Conservation (phyloP, 129 eudicot genomes). For the Artemisia annua region DNA sequence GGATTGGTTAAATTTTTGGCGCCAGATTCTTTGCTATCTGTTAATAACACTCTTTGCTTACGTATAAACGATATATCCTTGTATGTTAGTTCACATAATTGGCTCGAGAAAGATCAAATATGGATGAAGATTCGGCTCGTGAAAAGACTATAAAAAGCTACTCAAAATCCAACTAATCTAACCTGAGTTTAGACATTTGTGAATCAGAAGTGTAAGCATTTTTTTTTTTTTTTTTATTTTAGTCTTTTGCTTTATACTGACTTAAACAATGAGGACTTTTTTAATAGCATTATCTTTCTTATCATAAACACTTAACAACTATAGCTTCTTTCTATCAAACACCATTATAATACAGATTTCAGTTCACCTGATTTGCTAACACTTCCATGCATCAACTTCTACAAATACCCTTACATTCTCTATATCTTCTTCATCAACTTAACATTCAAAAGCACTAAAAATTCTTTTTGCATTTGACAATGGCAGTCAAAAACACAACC, state of each 20-base stretch:
- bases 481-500: constrained; percentile 35
- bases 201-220: not conserved
- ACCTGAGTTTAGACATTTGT: not conserved
- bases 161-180: too few species aligned
- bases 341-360: constrained; percentile 24
- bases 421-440: constrained; percentile 14
- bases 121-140: too few species aligned
- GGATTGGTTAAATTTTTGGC: too few species aligned
- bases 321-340: constrained; percentile 4
- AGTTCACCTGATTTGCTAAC: constrained; percentile 45
- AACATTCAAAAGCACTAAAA: not conserved
- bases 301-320: constrained; percentile 20
- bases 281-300: not conserved
- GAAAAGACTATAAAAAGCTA: too few species aligned
- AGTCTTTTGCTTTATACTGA: not conserved
- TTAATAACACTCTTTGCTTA: too few species aligned
- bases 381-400: constrained; percentile 33
- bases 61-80: too few species aligned
- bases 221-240: not conserved
- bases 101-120: too few species aligned
- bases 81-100: too few species aligned
- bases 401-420: constrained; percentile 28
- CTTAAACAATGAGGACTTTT: not conserved
- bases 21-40: too few species aligned
- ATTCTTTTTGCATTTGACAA: constrained; percentile 17